Evolutionary conservation across 805 yeast species (phyloP), one percentile per base, ranked within the genome.

Genomic region (Candida incommunis): DNA sequence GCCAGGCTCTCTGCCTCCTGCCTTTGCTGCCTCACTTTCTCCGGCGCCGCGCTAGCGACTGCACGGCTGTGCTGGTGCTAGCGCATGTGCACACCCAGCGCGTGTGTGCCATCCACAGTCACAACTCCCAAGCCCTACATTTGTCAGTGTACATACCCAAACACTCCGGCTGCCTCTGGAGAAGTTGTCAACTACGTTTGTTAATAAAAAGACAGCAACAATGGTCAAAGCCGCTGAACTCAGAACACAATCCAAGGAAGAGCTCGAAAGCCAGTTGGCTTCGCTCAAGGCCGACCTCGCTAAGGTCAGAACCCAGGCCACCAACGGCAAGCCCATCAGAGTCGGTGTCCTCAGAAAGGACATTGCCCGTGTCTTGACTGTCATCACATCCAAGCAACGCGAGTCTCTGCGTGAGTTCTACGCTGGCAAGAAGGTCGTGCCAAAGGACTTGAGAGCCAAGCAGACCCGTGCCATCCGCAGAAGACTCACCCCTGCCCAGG

Each of bases 401-500:
- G 87, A 82, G 59, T 79, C 81, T 62, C 95, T 86, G 68, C 85
- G 85, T 74, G 92, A 82, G 67, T 82, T 84, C 78, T 88, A 88
- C 90, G 82, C 84, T 81, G 57, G 55, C 60, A 63, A 64, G 63
- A 88, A 86, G 75, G 83, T 79, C 81, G 76, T 78, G 71, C 97
- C 98, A 78, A 88, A 90, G 78, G 96, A 88, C 71, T 80, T 92
- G 75, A 90, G 97, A 78, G 95, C 87, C 63, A 92, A 92, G 90
- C 85, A 92, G 83, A 92, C 99, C 74, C 90, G 97, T 82, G 97
- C 98, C 71, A 74, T 90, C 74, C 90, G 98, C 84, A 84, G 97
- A 80, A 78, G 80, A 68, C 78, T 92, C 68, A 79, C 96, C 71
- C 76, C 82, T 67, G 70, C 71, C 71, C 96, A 92, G 76, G 80